Base-by-base conservation (phyloP, 2,329 filamentous ascomycete species). In the Pseudopithomyces maydicus region DNA sequence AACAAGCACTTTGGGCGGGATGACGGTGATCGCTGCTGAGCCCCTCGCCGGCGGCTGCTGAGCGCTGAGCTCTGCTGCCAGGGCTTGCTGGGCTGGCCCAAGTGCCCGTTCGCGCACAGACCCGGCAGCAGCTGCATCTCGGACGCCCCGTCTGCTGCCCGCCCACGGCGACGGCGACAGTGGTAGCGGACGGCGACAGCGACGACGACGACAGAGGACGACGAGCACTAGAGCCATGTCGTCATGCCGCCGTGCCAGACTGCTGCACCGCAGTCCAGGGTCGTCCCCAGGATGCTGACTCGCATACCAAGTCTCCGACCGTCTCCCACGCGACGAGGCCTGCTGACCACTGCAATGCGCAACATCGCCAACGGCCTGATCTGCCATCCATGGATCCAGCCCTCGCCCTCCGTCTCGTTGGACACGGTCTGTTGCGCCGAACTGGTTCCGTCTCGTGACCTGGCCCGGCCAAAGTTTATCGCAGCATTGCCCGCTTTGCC, bases 271-370 rank as follows among this genome's bases (percentile, higher is more conserved):
- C 29, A 33, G 17, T 57, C 36, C 52, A 56, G 62, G 62, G 61
- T 65, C 62, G 66, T 65, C 60, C 38, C 66, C 54, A 51, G 63
- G 58, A 67, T 67, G 67, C 61, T 71, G 69, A 70, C 68, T 66
- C 63, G 69, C 68, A 70, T 71, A 57, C 51, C 20, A 44, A 52
- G 14, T 15, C 17, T 38, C 47, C 33, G 23, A 41, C 51, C 55
- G 55, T 54, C 48, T 49, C 59, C 62, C 65, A 67, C 65, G 64
- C 61, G 60, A 59, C 45, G 35, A 35, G 44, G 23, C 49, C 68
- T 65, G 61, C 65, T 70, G 61, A 65, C 62, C 59, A 20, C 44
- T 22, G 44, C 44, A 29, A 35, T 47, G 44, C 44, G 26, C 17
- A 11, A 35, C 29, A 36, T 45, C 3, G n/a, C 14, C 6, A 23